Base-by-base conservation (phyloP, 805 yeast genomes). In the Zygotorulaspora florentina region DNA sequence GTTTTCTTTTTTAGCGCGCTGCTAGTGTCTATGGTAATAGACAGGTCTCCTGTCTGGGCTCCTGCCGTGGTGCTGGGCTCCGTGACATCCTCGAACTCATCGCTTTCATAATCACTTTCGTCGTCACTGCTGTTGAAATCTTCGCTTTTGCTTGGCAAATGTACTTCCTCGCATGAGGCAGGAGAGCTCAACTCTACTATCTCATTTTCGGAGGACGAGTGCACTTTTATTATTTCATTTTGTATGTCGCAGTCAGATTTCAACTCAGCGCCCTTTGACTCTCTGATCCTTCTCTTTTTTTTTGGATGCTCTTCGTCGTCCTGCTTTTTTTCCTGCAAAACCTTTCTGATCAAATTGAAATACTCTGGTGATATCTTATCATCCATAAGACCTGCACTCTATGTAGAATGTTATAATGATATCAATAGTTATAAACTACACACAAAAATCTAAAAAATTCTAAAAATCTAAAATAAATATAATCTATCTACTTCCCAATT, bases 321-420 rank as follows among this genome's bases (percentile, higher is more conserved):
- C 8, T 39, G 23, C 23, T 47, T 35, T 42, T 60, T 61, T 40
- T 61, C 66, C 13, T 46, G 45, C 3, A 64, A 52, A 17, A 58
- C 65, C 28, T 59, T 57, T 38, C 64, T 49, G 20, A 63, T 54
- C 33, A 64, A 43, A 4, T 63, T 59, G 48, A 64, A 64, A 42
- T 64, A 58, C 40, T 64, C 68, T 31, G 56, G 58, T 15, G 66
- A 47, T 30, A 63, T 46, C 29, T 56, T 43, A 38, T 53, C 55
- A 48, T 48, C 46, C 64, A 61, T 59, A 23, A 12, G 29, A n/a
- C 15, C 33, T 12, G 3, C 8, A 8, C 33, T 20, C 25, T 20
- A 5, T 20, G 7, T 20, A n/a, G n/a, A n/a, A n/a, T n/a, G n/a
- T n/a, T n/a, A n/a, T n/a, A n/a, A n/a, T n/a, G n/a, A n/a, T n/a